Conservation (phyloP, 805 yeast genomes). For the Wickerhamiella cacticola region DNA sequence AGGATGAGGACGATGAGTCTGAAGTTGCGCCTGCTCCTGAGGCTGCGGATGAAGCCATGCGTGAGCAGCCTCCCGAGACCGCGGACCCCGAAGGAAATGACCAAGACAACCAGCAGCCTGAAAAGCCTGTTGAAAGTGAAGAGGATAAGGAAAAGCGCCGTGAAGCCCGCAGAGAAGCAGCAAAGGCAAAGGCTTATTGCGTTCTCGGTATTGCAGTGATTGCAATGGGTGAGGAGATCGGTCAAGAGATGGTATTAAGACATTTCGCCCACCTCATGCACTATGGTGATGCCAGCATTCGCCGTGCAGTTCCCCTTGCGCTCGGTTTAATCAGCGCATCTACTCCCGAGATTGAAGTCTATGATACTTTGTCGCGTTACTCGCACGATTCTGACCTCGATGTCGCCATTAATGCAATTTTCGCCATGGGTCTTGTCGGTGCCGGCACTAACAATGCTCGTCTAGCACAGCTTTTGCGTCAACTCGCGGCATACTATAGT, state of each 20-base stretch:
- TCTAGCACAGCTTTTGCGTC: conserved; percentile 88
- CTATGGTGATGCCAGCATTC: conserved; percentile 82
- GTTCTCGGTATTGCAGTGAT: conserved; percentile 89
- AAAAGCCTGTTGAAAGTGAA: conserved; percentile 14
- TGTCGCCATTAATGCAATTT: conserved; percentile 89
- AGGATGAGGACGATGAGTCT: conserved; percentile 40
- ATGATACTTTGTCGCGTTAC: conserved; percentile 88
- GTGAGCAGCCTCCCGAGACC: conserved; percentile 23
- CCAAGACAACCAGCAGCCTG: conserved; percentile 12
- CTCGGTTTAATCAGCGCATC: conserved; percentile 91
- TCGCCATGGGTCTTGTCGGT: conserved; percentile 95
- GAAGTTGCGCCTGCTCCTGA: conserved; percentile 9
- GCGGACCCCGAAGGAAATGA: conserved; percentile 22
- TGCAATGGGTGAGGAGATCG: conserved; percentile 96
- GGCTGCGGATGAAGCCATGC: conserved; percentile 23
- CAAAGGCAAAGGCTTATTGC: conserved; percentile 70
- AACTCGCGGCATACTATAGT: conserved; percentile 83
- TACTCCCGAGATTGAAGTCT: conserved; percentile 92
- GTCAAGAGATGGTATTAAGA: conserved; percentile 93
- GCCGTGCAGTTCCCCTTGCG: conserved; percentile 95
- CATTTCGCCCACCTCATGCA: conserved; percentile 97
- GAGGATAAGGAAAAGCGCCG: conserved; percentile 25
- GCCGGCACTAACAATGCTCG: conserved; percentile 99
- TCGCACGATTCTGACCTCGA: conserved; percentile 92
- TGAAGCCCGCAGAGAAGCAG: conserved; percentile 26